Base-by-base conservation (phyloP, 441 rosid genomes). In the Geranium incanum region DNA sequence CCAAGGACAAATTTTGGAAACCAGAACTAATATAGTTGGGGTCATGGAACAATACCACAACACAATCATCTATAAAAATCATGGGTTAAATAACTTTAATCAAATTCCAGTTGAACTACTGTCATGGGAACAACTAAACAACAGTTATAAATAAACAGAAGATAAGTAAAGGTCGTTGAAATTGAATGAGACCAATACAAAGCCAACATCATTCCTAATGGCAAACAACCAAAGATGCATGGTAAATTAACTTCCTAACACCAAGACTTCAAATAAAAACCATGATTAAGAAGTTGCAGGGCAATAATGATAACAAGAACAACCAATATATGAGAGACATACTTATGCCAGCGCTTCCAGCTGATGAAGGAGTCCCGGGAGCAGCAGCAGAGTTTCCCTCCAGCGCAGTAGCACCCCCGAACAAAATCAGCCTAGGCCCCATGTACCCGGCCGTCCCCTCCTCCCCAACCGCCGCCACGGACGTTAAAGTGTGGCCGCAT, bases 291-390 rank as follows among this genome's bases (percentile, higher is more conserved):
- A 23, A 57, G 23, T 57, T 57, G 63, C 28, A 18, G 63, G 62
- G 19, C 21, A 55, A 55, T 55, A 15, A 55, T 7, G 19, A 19
- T 57, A 52, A 13, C 5, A 15, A 52, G 8, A 52, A 52, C 18
- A n/a, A 15, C 60, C 18, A 52, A 45, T 45, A 45, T 45, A 45
- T 45, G 52, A 78, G 15, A 76, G 70, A 80, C 97, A 5, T 86
- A 94, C 99, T 79, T 79, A 94, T 94, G 80, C 97, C 97, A 7
- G 97, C 97, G 79, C 89, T 90, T 79, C 97, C 99, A 59, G 99
- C 95, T 0, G 93, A 86, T 15, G 99, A 84, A 15, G 97, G 97
- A 41, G 99, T 81, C 63, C 99, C 97, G 0, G 97, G 74, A 65
- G 97, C 90, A 28, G 33, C 1, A 0, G 86, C 90, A 28, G 99